These are phyloP conservation scores for Delitschia confertaspora DNA, from an alignment of 495 filamentous ascomycete genomes.

Conservation along the genomic window DNA sequence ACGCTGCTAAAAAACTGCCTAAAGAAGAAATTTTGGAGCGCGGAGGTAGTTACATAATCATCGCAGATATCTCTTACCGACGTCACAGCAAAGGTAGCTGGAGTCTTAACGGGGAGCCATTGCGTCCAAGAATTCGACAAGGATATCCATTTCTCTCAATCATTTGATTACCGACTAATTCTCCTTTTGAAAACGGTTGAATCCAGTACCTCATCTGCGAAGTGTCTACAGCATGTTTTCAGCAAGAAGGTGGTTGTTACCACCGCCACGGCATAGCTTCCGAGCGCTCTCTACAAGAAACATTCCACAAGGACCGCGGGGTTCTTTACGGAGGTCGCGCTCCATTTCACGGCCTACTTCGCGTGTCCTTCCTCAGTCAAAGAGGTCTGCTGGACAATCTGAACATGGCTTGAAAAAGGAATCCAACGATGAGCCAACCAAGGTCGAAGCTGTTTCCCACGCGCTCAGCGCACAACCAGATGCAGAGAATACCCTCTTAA, in stretches of 20 bases:
- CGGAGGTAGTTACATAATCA: too few relatives aligned
- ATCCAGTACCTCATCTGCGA: too few relatives aligned
- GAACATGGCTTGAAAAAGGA: background rate
- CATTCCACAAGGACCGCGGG: slow-evolving; percentile 4
- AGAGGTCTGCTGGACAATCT: background rate
- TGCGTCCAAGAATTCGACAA: background rate
- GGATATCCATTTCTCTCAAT: too few relatives aligned
- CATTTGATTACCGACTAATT: too few relatives aligned
- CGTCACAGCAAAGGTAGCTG: too few relatives aligned
- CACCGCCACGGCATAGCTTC: slow-evolving; percentile 3
- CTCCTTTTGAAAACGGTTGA: background rate
- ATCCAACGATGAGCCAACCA: slow-evolving; percentile 2
- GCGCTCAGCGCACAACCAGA: slow-evolving; percentile 14
- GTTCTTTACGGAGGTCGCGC: background rate
- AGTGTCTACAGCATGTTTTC: slow-evolving; percentile 1
- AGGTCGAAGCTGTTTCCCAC: slow-evolving; percentile 23
- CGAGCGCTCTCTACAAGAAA: slow-evolving; percentile 4
- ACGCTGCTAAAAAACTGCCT: too few relatives aligned
- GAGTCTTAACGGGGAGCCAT: background rate
- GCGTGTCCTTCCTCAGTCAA: background rate
- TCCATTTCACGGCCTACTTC: slow-evolving; percentile 1
- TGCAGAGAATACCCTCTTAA: slow-evolving; percentile 29
- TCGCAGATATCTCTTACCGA: background rate
- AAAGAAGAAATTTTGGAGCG: too few relatives aligned
- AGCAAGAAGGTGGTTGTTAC: slow-evolving; percentile 9